Evolutionary conservation across 2,329 filamentous ascomycete species (phyloP), one percentile per base, ranked within the genome.

Genomic region (Talaromyces sp.): DNA sequence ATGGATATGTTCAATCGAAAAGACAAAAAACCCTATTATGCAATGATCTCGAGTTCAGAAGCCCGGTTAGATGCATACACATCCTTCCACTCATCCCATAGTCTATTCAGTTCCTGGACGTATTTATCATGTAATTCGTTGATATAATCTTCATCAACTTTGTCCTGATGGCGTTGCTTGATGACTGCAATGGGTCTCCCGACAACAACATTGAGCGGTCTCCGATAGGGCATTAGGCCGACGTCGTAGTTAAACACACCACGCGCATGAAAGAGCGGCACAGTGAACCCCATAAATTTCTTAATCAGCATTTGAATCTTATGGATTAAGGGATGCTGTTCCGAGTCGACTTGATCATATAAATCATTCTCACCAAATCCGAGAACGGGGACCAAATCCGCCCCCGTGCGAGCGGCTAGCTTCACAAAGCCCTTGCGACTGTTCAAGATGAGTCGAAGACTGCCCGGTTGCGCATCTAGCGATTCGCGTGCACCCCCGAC

Each of bases 191-290:
- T 91, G 0, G 93, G 91, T 54, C 83, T 81, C 3, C 93, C 93
- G 13, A 96, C 89, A 11, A 99, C 92, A 50, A 97, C 84, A 69
- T 97, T 94, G 60, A 99, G 78, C 10, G 91, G 87, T 53, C 87
- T 81, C 11, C 94, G 85, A 72, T 97, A 97, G 0, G 94, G 94
- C 89, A 97, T 91, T 66, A 97, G 78, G 3, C 94, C 94, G 13
- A 97, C 90, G 71, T 99, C 94, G 70, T 99, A 97, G 73, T 99
- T 99, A 77, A 97, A 96, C 40, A 97, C 87, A 11, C 93, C 93
- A 25, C 92, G 79, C 2, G 92, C 93, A 71, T 96, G 91, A 67
- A 97, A 88, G 28, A 96, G 82, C 0, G 94, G 92, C 10, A 97
- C 81, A 0, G 94, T 97, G 67, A 97, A 99, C 53, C 95, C 95